These are phyloP conservation scores for Amorphotheca resinae DNA, from an alignment of 495 filamentous ascomycete species.

Conservation along the genomic window DNA sequence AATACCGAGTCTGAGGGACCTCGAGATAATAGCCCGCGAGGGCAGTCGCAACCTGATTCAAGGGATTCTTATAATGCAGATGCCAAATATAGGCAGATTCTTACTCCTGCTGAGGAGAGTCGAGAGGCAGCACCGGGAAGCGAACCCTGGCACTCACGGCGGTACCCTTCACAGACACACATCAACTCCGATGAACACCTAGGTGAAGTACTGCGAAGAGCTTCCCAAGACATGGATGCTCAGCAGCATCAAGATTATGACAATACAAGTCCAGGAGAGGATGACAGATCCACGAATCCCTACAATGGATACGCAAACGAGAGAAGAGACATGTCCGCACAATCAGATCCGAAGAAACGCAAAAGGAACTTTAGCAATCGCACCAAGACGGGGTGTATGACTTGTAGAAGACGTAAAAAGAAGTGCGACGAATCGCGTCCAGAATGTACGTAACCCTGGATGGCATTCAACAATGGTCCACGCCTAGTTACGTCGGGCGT, in stretches of 20 bases:
- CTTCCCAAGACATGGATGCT: conserved; percentile 16
- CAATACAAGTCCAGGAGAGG: conserved; percentile 35
- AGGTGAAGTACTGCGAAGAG: conserved; percentile 23
- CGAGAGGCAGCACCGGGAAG: conserved; percentile 26
- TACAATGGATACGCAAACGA: conserved; percentile 31
- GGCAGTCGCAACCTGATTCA: conserved; percentile 22
- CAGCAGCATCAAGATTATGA: conserved; percentile 28
- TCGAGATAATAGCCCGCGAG: conserved; percentile 14
- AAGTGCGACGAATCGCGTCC: conserved; percentile 96
- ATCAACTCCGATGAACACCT: conserved; percentile 34
- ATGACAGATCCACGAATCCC: conserved; percentile 28
- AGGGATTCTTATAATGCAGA: conserved; percentile 29
- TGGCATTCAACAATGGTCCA: too few relatives aligned
- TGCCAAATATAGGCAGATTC: conserved; percentile 18
- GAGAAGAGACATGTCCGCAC: conserved; percentile 36
- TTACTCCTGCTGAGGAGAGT: conserved; percentile 24
- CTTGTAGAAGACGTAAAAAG: conserved; percentile 90
- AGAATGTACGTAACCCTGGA: conserved; percentile 54
- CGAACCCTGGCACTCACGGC: conserved; percentile 31
- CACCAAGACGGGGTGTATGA: conserved; percentile 96
- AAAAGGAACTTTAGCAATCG: conserved; percentile 91
- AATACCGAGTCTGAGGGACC: conserved; percentile 17
- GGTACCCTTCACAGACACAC: conserved; percentile 27
- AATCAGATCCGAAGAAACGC: conserved; percentile 64
- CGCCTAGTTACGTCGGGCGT: too few relatives aligned